A percentile compares a stretch with the other conserved stretches of the same genome.
These are phyloP conservation scores for Didymella lethalis DNA, from an alignment of 2,329 filamentous ascomycete species.

Conservation along the genomic window DNA sequence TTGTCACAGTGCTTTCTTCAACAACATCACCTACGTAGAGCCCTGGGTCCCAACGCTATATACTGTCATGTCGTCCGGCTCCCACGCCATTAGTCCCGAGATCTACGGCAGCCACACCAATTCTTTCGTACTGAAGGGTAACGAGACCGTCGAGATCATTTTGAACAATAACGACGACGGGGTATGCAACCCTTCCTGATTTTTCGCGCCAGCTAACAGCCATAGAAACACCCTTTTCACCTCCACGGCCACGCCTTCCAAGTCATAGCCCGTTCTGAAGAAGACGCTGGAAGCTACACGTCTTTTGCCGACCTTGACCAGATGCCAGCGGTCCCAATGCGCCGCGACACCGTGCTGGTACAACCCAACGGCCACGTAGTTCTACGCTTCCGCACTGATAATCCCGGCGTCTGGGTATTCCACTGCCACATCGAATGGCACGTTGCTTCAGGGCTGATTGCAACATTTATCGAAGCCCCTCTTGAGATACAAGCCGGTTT, in stretches of 20 bases:
- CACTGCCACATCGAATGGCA: constrained; percentile 49
- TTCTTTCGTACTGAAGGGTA: constrained; percentile 69
- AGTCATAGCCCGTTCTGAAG: constrained; percentile 42
- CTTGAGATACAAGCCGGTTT: background rate
- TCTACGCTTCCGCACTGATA: constrained; percentile 63
- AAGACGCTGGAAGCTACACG: constrained; percentile 37
- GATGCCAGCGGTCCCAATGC: constrained; percentile 50
- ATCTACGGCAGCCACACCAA: constrained; percentile 61
- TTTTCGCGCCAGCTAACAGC: background rate
- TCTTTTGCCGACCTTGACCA: constrained; percentile 56
- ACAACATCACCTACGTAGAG: constrained; percentile 75
- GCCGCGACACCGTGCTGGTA: constrained; percentile 64
- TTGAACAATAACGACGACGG: constrained; percentile 77
- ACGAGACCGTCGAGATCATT: constrained; percentile 72
- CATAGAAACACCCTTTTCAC: constrained; percentile 66
- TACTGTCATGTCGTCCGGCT: constrained; percentile 69
- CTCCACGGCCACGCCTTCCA: constrained; percentile 65
- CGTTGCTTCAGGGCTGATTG: constrained; percentile 13
- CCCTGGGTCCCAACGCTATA: constrained; percentile 82
- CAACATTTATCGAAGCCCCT: constrained; percentile 14
- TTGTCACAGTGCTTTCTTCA: constrained; percentile 59
- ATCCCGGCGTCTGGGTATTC: constrained; percentile 51
- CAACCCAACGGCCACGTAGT: constrained; percentile 63
- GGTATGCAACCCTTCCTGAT: constrained; percentile 59
- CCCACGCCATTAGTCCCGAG: constrained; percentile 51